Evolutionary conservation across 2,329 filamentous ascomycete species (phyloP).

Genomic region (Paramyrothecium roridum): DNA sequence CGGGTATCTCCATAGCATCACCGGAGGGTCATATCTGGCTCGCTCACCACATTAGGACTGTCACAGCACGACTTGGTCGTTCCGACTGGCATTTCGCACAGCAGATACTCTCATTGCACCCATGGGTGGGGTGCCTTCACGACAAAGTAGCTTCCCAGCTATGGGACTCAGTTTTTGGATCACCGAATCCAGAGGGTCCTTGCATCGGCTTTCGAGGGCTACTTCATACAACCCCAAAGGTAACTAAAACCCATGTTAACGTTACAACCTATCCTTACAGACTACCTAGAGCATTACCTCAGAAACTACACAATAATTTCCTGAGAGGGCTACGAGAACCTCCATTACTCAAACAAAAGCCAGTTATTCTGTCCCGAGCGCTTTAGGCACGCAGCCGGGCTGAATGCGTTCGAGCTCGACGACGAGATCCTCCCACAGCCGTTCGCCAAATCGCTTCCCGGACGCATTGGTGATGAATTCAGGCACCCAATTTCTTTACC

Average conservation of each 20-base stretch:
- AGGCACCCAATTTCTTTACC: neutral
- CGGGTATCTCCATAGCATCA: neutral
- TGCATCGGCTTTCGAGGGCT: no score
- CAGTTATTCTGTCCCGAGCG: neutral
- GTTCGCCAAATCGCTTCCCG: neutral
- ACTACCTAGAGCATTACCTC: neutral
- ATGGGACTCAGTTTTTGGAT: neutral
- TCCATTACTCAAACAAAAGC: neutral
- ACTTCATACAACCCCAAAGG: neutral
- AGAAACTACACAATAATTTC: neutral
- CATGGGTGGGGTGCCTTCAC: neutral
- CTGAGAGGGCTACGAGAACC: no score
- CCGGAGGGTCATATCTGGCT: neutral
- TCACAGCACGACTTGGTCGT: neutral
- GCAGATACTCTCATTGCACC: neutral
- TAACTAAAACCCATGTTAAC: neutral
- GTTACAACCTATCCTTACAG: neutral
- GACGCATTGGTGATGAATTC: neutral
- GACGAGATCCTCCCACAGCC: neutral
- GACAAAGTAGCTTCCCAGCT: neutral
- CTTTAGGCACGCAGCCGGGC: neutral
- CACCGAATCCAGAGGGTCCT: no score
- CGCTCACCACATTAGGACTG: neutral
- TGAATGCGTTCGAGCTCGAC: neutral
- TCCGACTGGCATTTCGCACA: neutral